phyloP scores from a whole-genome alignment of 176 grass and related monocot genomes.

The Thalia dealbata region DNA sequence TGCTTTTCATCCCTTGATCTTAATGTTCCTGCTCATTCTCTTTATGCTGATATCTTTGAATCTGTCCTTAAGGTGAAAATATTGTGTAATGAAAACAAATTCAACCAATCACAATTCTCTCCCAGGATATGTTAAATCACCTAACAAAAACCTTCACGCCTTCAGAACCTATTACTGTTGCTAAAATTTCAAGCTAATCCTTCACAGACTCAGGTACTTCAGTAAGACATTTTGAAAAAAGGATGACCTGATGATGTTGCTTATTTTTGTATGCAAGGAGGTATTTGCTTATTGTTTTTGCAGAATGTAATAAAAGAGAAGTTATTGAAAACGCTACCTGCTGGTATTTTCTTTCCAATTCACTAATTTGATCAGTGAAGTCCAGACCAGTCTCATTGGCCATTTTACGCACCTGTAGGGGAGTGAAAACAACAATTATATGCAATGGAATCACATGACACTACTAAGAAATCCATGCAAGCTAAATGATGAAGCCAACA shows the following conservation, averaged over 20 bases:
- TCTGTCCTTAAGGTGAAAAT: too few relatives aligned
- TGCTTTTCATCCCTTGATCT: too few relatives aligned
- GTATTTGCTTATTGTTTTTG: neutral
- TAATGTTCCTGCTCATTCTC: too few relatives aligned
- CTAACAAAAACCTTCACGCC: neutral
- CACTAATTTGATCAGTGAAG: conserved; percentile 28
- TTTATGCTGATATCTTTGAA: too few relatives aligned
- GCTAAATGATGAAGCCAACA: neutral
- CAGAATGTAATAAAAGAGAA: neutral
- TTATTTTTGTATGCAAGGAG: neutral
- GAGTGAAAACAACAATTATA: neutral
- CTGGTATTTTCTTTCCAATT: conserved; percentile 34
- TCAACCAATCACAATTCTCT: neutral
- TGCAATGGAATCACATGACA: neutral
- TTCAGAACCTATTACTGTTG: neutral
- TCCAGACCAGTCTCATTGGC: conserved; percentile 29
- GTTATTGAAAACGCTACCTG: conserved; percentile 18
- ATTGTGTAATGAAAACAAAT: too few relatives aligned
- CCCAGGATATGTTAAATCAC: neutral
- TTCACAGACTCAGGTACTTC: neutral
- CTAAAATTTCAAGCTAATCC: neutral
- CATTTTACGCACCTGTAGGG: conserved; percentile 24
- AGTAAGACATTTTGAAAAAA: neutral
- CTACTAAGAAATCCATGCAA: neutral
- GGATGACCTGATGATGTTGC: neutral